Evolutionary conservation across 768 basidiomycete genomes (phyloP), one percentile per base, ranked within the genome.

Genomic region (Phaeotremella skinneri): DNA sequence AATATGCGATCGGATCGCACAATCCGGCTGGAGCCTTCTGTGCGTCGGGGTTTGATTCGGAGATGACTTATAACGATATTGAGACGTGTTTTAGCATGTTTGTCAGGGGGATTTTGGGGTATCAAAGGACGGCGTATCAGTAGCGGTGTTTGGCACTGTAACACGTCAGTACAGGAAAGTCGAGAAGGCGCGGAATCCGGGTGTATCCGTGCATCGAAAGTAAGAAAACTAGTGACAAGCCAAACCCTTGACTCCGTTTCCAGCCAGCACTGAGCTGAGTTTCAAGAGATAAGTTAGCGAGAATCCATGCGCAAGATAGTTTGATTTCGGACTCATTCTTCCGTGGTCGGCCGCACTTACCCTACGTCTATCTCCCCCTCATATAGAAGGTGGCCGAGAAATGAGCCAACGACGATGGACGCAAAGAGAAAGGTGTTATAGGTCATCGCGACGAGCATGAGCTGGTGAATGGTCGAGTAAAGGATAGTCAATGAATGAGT

Each of bases 381-480:
- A 66, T 90, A 92, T 50, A 90, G 72, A 72, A 85, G 88, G 76
- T 94, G 90, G 0, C 92, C 91, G 16, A 88, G 67, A 1, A 82
- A 83, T n/a, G 90, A 90, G 9, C 92, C 92, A 0, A 86, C 61
- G 25, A 93, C 86, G 50, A 89, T 87, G 1, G 92, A 85, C 27
- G 83, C 71, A 70, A 94, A 90, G 31, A 94, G 85, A 68, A 91
- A 94, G 31, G 87, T 90, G 65, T 96, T 96, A 79, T 93, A 96
- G 3, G 91, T 94, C 91, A 96, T 94, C 78, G 91, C 92, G 39
- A 94, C 85, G 58, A 96, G 80, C 91, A 96, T 96, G 45, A 77
- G 65, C 69, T 70, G 30, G 14, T 31, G 11, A 5, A 20, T 29
- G 25, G 34, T 23, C 23, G 5, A 21, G 16, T n/a, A 37, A 1